These are phyloP conservation scores for Saccharata proteae DNA, from an alignment of 2,329 filamentous ascomycete species.

Conservation along the genomic window DNA sequence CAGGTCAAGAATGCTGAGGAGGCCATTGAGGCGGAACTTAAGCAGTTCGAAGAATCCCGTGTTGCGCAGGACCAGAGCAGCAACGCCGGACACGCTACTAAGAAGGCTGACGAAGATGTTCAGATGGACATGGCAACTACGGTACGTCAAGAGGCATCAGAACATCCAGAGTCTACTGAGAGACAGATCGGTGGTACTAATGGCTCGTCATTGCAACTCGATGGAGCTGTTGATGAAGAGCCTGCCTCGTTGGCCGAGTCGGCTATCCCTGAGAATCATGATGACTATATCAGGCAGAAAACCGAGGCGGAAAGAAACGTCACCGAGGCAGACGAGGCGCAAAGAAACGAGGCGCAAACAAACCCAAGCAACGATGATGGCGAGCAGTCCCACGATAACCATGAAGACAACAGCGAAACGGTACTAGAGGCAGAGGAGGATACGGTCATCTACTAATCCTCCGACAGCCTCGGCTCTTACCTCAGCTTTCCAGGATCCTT, in stretches of 20 bases:
- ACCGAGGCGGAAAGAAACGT: slow-evolving; percentile 12
- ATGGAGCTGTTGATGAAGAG: slow-evolving; percentile 17
- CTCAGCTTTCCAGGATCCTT: neutral
- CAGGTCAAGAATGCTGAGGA: slow-evolving; percentile 57
- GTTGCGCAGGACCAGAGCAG: slow-evolving; percentile 8
- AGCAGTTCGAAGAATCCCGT: slow-evolving; percentile 42
- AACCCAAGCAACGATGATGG: slow-evolving; percentile 16
- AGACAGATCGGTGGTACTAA: too few relatives aligned
- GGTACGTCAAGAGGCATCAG: slow-evolving; percentile 13
- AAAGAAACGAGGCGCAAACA: slow-evolving; percentile 12
- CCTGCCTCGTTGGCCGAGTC: slow-evolving; percentile 8
- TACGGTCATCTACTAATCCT: slow-evolving; percentile 69
- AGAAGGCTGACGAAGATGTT: slow-evolving; percentile 2
- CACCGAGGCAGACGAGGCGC: slow-evolving; percentile 16
- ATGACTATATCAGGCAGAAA: slow-evolving; percentile 1
- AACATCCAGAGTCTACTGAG: slow-evolving; percentile 14
- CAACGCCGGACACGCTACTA: neutral
- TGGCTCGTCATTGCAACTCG: too few relatives aligned
- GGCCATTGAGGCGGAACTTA: slow-evolving; percentile 51
- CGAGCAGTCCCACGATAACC: too few relatives aligned
- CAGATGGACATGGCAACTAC: slow-evolving; percentile 3
- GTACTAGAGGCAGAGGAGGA: slow-evolving; percentile 80
- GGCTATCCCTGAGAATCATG: slow-evolving; percentile 5
- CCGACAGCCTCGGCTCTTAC: slow-evolving; percentile 1
- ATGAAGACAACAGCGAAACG: slow-evolving; percentile 59